Conservation (phyloP, 352 stramenopile genomes). For the Phytophthora sojae region DNA sequence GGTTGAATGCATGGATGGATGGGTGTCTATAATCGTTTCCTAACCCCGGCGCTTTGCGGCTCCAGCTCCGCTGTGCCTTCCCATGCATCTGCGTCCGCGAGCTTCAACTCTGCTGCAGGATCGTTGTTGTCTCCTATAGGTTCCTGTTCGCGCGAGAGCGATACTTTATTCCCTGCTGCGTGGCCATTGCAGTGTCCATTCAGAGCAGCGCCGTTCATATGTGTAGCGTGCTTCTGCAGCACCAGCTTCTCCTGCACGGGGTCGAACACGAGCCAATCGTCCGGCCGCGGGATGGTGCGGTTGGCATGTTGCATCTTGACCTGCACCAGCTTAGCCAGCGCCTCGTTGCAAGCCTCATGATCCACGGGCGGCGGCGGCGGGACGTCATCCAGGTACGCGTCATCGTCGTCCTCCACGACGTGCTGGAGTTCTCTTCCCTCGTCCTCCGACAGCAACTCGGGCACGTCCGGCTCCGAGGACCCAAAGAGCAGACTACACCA, state of each 20-base stretch:
- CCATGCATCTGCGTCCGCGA: not conserved
- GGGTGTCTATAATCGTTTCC: constrained; percentile 26
- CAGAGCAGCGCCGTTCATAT: constrained; percentile 13
- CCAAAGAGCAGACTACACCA: constrained; percentile 60
- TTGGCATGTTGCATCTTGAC: constrained; percentile 68
- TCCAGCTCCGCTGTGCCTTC: constrained; percentile 11
- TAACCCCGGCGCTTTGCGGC: constrained; percentile 5
- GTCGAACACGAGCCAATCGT: constrained; percentile 84
- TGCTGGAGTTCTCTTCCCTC: constrained; percentile 16
- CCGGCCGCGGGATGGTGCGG: constrained; percentile 57
- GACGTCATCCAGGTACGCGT: constrained; percentile 23
- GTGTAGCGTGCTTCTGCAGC: constrained; percentile 50
- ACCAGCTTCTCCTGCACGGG: constrained; percentile 66
- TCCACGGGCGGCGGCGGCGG: constrained; percentile 34
- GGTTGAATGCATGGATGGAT: not conserved
- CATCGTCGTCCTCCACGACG: constrained; percentile 32
- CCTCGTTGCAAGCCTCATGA: constrained; percentile 45
- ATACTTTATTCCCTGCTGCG: constrained; percentile 20
- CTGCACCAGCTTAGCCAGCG: constrained; percentile 66
- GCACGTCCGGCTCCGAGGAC: constrained; percentile 59
- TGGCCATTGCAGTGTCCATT: constrained; percentile 26
- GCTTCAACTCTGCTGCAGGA: not conserved
- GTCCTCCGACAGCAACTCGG: constrained; percentile 70
- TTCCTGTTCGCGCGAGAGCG: constrained; percentile 30
- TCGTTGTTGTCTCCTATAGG: constrained; percentile 31